A percentile compares a stretch with the other conserved stretches of the same genome.
These are phyloP conservation scores for Calonectria pseudoturangicola DNA, from an alignment of 2,329 filamentous ascomycete genomes.

Conservation along the genomic window DNA sequence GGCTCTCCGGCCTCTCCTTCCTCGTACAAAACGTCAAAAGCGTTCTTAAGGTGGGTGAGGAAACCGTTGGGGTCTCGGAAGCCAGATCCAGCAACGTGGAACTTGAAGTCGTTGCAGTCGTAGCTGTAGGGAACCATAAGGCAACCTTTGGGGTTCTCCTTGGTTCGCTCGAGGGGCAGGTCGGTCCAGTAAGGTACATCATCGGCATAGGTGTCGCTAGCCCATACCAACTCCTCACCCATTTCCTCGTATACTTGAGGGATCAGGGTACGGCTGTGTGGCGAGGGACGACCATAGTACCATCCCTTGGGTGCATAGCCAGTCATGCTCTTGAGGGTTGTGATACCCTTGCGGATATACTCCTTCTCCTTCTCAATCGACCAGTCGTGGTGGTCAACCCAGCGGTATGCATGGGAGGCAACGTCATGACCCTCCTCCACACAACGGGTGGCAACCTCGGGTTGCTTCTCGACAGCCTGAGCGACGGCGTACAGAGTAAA, in stretches of 20 bases:
- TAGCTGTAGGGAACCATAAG: constrained; percentile 73
- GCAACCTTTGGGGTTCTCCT: constrained; percentile 65
- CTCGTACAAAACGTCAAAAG: constrained; percentile 72
- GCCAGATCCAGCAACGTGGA: constrained; percentile 61
- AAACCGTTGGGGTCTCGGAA: constrained; percentile 67
- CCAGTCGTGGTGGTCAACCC: constrained; percentile 70
- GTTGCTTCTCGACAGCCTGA: constrained; percentile 68
- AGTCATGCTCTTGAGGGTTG: constrained; percentile 63
- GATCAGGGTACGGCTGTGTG: constrained; percentile 66
- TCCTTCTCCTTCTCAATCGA: constrained; percentile 67
- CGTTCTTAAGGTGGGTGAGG: constrained; percentile 67
- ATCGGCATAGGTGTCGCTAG: constrained; percentile 71
- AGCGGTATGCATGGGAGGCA: constrained; percentile 69
- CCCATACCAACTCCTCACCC: constrained; percentile 69
- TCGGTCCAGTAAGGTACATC: constrained; percentile 60
- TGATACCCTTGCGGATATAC: constrained; percentile 66
- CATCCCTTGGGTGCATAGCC: constrained; percentile 69
- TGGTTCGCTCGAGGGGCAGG: constrained; percentile 67
- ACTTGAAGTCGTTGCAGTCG: constrained; percentile 73
- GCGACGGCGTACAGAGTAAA: constrained; percentile 71
- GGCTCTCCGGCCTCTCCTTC: constrained; percentile 68
- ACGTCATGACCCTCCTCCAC: constrained; percentile 71
- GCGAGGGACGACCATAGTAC: constrained; percentile 68
- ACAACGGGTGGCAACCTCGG: constrained; percentile 66
- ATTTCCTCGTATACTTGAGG: constrained; percentile 71